Conservation (phyloP, 306 rosid species). For the Dalbergia cultrata region DNA sequence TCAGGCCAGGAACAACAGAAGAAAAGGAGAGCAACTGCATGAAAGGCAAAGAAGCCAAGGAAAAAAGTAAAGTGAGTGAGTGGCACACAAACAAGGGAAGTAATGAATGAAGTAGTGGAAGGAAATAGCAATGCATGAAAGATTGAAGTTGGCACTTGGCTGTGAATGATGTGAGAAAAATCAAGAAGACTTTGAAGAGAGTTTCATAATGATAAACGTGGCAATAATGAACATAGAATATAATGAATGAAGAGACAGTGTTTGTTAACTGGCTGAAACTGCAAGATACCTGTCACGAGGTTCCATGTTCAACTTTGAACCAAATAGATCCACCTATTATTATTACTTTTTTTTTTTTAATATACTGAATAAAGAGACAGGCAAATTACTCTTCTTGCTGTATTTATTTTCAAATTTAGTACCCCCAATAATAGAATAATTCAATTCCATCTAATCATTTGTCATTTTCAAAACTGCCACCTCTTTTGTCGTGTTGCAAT, state of each 20-base stretch:
- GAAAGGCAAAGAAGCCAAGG: conserved; percentile 1
- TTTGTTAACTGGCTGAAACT: conserved; percentile 1
- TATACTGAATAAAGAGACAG: background rate
- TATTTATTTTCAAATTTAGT: background rate
- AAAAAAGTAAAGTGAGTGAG: background rate
- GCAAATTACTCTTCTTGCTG: background rate
- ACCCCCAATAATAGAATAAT: background rate
- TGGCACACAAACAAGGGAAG: background rate
- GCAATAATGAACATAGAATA: conserved; percentile 27
- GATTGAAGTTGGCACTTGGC: background rate
- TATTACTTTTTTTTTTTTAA: background rate
- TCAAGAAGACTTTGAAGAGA: background rate
- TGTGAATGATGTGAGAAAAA: background rate
- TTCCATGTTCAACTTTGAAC: background rate
- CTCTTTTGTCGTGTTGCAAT: conserved; percentile 32
- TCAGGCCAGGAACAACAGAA: background rate
- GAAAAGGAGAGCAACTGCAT: background rate
- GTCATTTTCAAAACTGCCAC: background rate
- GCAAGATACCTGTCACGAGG: conserved; percentile 41
- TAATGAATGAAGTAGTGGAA: background rate
- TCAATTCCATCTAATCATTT: conserved; percentile 14
- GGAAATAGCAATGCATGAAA: background rate
- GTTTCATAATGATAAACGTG: background rate
- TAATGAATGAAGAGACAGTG: conserved; percentile 14
- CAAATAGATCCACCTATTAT: background rate